Percentiles rank a stretch among this genome's conserved stretches.
Evolutionary conservation across 129 eudicot species (phyloP).

Genomic region (Solidago caesia): DNA sequence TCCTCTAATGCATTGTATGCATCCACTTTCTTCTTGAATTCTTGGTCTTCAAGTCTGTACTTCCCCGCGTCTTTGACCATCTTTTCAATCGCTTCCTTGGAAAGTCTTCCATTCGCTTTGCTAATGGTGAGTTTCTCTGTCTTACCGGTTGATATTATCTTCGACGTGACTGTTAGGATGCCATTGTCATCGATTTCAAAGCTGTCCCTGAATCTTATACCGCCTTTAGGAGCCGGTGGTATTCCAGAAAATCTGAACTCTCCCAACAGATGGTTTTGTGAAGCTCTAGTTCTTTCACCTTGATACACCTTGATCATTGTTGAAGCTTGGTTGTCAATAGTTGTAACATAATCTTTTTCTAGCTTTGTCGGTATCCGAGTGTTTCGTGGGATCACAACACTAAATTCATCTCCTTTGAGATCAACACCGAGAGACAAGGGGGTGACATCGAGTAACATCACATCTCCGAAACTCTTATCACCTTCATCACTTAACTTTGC

Average conservation of each 20-base stretch:
- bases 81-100: slow-evolving; percentile 11
- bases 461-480: neutral
- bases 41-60: slow-evolving; percentile 14
- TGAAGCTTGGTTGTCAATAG: neutral
- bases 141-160: slow-evolving; percentile 18
- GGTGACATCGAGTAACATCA: slow-evolving; percentile 17
- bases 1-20: slow-evolving; percentile 25
- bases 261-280: slow-evolving; percentile 24
- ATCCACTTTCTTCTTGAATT: slow-evolving; percentile 12
- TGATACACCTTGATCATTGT: slow-evolving; percentile 15
- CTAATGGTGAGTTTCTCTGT: slow-evolving; percentile 5
- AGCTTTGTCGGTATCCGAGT: slow-evolving; percentile 11
- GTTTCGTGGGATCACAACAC: slow-evolving; percentile 24
- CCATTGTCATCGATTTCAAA: slow-evolving; percentile 23
- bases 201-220: neutral
- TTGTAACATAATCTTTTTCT: neutral
- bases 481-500: slow-evolving; percentile 11
- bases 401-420: neutral
- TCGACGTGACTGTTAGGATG: slow-evolving; percentile 27
- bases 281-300: slow-evolving; percentile 20
- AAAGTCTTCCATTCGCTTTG: slow-evolving; percentile 16
- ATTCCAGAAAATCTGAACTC: neutral
- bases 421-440: slow-evolving; percentile 28
- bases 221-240: slow-evolving; percentile 26
- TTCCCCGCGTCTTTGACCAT: slow-evolving; percentile 16